phyloP scores from a whole-genome alignment of 257 asterid species.

The Scutellaria barbata region DNA sequence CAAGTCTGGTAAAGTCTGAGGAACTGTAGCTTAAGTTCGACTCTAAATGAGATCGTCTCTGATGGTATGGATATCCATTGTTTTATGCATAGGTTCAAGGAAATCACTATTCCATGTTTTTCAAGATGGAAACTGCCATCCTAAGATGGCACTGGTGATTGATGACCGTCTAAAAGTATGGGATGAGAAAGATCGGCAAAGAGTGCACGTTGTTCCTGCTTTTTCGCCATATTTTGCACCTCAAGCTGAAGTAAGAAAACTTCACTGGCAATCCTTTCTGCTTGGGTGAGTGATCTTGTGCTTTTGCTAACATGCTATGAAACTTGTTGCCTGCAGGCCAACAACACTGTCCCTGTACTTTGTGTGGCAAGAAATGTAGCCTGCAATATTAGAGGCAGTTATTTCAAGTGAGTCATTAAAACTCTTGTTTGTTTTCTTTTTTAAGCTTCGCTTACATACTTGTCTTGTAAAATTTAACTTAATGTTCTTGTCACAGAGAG shows the following conservation, averaged over 20 bases:
- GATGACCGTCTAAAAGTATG: conserved; percentile 95
- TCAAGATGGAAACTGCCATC: conserved; percentile 82
- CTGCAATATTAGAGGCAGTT: conserved; percentile 91
- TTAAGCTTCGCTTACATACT: conserved; percentile 30
- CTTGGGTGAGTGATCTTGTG: conserved; percentile 17
- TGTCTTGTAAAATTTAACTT: conserved; percentile 36
- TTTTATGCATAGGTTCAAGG: conserved; percentile 56
- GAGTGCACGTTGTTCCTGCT: conserved; percentile 96
- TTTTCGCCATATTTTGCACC: conserved; percentile 94
- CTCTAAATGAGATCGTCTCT: conserved; percentile 11
- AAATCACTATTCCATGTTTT: conserved; percentile 85
- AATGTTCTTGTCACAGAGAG: conserved; percentile 61
- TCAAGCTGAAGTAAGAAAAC: conserved; percentile 81
- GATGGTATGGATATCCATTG: conserved; percentile 7
- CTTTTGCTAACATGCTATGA: conserved; percentile 35
- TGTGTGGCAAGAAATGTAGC: conserved; percentile 96
- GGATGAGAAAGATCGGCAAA: conserved; percentile 93
- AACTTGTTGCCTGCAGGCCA: conserved; percentile 57
- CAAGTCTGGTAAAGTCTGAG: conserved; percentile 73
- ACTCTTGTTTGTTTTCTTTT: conserved; percentile 23
- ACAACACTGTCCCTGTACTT: conserved; percentile 72
- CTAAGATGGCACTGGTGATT: conserved; percentile 92
- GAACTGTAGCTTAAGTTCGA: conserved; percentile 17
- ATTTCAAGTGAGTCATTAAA: conserved; percentile 71
- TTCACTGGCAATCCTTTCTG: conserved; percentile 11